Conservation (phyloP, 148 eudicot genomes). For the Camellia lanceoleosa region DNA sequence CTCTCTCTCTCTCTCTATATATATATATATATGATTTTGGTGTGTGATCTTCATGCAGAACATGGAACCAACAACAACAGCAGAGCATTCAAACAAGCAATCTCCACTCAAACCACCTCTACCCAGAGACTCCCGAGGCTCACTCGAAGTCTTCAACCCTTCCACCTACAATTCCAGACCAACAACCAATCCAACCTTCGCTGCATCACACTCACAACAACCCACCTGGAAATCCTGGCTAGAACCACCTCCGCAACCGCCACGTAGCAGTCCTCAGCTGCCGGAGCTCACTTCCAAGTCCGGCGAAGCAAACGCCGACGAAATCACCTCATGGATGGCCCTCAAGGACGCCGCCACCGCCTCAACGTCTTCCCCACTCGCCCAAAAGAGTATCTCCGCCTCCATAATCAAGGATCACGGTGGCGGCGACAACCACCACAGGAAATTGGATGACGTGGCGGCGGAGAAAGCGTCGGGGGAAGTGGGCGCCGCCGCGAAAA, state of each 20-base stretch:
- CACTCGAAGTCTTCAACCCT: constrained; percentile 91
- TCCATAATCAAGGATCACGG: constrained; percentile 18
- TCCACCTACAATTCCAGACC: constrained; percentile 34
- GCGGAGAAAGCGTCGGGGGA: not conserved
- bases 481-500: constrained; percentile 50
- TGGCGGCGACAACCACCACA: not conserved
- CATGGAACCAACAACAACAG: constrained; percentile 35
- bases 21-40: not conserved
- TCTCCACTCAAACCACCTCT: constrained; percentile 43
- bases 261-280: constrained; percentile 13
- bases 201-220: constrained; percentile 23
- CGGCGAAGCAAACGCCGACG: constrained; percentile 33
- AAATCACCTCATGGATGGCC: constrained; percentile 93
- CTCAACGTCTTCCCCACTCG: constrained; percentile 9
- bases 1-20: too few species aligned
- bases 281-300: constrained; percentile 31
- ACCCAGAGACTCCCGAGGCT: constrained; percentile 77
- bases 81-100: constrained; percentile 39
- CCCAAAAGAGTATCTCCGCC: constrained; percentile 13
- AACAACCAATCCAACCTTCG: constrained; percentile 36
- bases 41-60: constrained; percentile 9
- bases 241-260: constrained; percentile 26
- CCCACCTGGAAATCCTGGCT: constrained; percentile 53
- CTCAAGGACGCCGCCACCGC: constrained; percentile 43
- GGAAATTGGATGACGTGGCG: not conserved